Evolutionary conservation across 202 grass and related monocot genomes (phyloP).

Genomic region (Panicum virgatum): DNA sequence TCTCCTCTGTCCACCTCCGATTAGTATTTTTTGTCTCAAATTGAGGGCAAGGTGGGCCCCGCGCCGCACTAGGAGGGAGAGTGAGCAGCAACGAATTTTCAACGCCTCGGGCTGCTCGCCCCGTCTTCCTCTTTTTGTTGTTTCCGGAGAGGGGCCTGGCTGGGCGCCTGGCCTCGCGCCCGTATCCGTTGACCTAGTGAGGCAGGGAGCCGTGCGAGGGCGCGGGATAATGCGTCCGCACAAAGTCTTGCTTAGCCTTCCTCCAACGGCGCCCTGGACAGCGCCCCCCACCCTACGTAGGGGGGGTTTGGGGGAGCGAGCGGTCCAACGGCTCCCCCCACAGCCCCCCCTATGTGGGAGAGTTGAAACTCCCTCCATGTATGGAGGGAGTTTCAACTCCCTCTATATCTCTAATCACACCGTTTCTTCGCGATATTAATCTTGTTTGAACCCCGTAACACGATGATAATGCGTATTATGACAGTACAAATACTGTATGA

Average conservation of each 20-base stretch:
- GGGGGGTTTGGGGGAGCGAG: too few relatives aligned
- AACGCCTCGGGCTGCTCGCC: slow-evolving; percentile 19
- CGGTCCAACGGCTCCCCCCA: too few relatives aligned
- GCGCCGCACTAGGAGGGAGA: background rate
- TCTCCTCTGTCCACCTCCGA: background rate
- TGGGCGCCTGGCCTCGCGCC: background rate
- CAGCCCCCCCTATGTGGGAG: too few relatives aligned
- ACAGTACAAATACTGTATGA: too few relatives aligned
- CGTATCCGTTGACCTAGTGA: slow-evolving; percentile 6
- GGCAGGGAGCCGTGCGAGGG: background rate
- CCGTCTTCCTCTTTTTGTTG: slow-evolving; percentile 20
- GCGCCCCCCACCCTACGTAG: too few relatives aligned
- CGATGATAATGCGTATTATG: too few relatives aligned
- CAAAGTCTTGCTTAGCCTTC: slow-evolving; percentile 5
- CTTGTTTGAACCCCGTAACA: too few relatives aligned
- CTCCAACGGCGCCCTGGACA: too few relatives aligned
- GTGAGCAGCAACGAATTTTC: background rate
- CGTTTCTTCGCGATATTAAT: too few relatives aligned
- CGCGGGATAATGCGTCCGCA: background rate
- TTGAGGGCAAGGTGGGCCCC: background rate
- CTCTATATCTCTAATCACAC: too few relatives aligned
- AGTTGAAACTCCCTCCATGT: too few relatives aligned
- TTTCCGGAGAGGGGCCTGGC: background rate
- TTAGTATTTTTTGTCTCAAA: slow-evolving; percentile 19
- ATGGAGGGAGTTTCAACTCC: too few relatives aligned